These are phyloP conservation scores for Suhomyces chickasaworum DNA, from an alignment of 1,139 yeast species.

Conservation along the genomic window DNA sequence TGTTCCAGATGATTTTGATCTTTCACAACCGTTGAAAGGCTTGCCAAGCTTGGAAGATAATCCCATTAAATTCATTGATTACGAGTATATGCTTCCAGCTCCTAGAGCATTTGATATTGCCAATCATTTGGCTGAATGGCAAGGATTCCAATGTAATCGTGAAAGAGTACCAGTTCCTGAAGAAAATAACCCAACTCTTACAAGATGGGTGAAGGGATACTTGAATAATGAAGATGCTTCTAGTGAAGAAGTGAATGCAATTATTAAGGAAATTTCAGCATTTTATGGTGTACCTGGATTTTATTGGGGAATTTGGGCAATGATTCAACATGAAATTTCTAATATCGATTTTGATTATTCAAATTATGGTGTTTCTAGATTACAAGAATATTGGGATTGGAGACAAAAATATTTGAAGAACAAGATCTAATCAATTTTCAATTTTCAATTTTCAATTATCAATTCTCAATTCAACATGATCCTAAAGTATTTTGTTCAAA, in stretches of 20 bases:
- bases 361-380: constrained; percentile 58
- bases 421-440: neutral
- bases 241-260: constrained; percentile 25
- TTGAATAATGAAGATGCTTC: constrained; percentile 35
- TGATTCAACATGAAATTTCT: constrained; percentile 70
- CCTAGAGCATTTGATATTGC: constrained; percentile 84
- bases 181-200: constrained; percentile 44
- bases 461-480: no score
- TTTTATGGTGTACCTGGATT: constrained; percentile 83
- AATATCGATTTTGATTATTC: constrained; percentile 75
- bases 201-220: constrained; percentile 58
- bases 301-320: constrained; percentile 87
- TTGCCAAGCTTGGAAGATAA: constrained; percentile 36
- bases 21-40: constrained; percentile 11
- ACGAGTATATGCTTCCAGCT: constrained; percentile 79
- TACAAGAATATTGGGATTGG: constrained; percentile 75
- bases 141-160: constrained; percentile 74
- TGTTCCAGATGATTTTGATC: constrained; percentile 47
- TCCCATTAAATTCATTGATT: constrained; percentile 71
- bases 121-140: constrained; percentile 88
- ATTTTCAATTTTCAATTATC: no score
- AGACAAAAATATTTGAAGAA: constrained; percentile 33
- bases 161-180: constrained; percentile 59
- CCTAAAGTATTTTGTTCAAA: neutral
- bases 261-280: constrained; percentile 57